Evolutionary conservation across 257 asterid genomes (phyloP).

Genomic region (Cruciata laevipes): DNA sequence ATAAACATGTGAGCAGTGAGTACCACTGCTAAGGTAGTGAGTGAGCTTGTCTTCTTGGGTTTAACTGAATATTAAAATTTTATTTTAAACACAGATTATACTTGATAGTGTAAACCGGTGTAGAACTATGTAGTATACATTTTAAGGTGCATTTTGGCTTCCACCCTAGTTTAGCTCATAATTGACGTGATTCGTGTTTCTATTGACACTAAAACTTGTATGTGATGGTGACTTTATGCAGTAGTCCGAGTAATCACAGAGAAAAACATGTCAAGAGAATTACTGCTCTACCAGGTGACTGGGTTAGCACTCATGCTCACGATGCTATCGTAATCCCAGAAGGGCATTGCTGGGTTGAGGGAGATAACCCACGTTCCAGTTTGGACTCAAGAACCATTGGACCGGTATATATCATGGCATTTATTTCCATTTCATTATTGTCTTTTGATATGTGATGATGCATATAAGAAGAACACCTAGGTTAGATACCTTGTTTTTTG

Average conservation of each 20-base stretch:
- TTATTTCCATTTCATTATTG: not conserved
- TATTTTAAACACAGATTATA: not conserved
- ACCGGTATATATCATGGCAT: constrained; percentile 40
- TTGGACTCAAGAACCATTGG: constrained; percentile 76
- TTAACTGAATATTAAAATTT: not conserved
- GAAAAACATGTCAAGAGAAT: constrained; percentile 72
- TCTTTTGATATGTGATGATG: not conserved
- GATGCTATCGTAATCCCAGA: constrained; percentile 62
- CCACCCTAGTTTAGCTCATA: not conserved
- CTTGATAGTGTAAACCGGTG: not conserved
- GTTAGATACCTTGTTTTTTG: not conserved
- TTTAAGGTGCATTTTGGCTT: not conserved
- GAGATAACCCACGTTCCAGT: constrained; percentile 74
- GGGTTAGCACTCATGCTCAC: constrained; percentile 37
- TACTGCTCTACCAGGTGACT: constrained; percentile 78
- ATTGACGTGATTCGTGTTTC: not conserved
- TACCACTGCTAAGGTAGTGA: not conserved
- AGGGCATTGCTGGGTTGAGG: constrained; percentile 96
- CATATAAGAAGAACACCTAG: not conserved
- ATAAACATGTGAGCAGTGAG: not conserved
- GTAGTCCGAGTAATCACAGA: constrained; percentile 58
- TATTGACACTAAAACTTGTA: not conserved
- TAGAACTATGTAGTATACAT: not conserved
- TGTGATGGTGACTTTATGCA: constrained; percentile 25
- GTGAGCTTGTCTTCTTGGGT: not conserved